Evolutionary conservation across 1,284 basidiomycete species (phyloP).

Genomic region (Gastroboletus turbinatus): DNA sequence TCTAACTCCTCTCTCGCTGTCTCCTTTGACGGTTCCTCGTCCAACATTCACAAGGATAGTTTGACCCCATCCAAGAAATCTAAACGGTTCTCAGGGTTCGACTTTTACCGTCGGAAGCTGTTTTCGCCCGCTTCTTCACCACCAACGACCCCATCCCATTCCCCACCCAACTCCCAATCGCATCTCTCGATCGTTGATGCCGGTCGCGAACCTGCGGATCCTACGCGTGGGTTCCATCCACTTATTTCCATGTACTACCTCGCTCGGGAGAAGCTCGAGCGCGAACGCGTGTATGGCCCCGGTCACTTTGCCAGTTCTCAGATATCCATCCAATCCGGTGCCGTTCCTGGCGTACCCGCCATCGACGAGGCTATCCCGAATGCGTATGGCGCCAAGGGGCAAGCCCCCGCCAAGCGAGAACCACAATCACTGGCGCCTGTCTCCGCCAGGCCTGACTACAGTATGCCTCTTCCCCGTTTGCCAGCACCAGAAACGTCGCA

Average conservation of each 20-base stretch:
- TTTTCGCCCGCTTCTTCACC: slow-evolving; percentile 72
- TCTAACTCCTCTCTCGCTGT: slow-evolving; percentile 68
- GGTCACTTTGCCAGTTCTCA: slow-evolving; percentile 95
- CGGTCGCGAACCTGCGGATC: slow-evolving; percentile 65
- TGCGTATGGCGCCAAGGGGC: slow-evolving; percentile 23
- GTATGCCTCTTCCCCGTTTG: slow-evolving; percentile 77
- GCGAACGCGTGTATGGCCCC: slow-evolving; percentile 90
- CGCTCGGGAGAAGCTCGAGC: slow-evolving; percentile 91
- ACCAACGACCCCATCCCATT: slow-evolving; percentile 46
- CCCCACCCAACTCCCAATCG: slow-evolving; percentile 56
- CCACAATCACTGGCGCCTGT: slow-evolving; percentile 12
- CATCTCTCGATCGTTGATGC: slow-evolving; percentile 47
- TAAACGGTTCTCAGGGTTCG: slow-evolving; percentile 87
- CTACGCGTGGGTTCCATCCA: slow-evolving; percentile 92
- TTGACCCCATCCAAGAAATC: slow-evolving; percentile 54
- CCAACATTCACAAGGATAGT: slow-evolving; percentile 38
- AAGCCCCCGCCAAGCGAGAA: slow-evolving; percentile 29
- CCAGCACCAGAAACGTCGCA: slow-evolving; percentile 80
- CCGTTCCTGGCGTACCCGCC: slow-evolving; percentile 20
- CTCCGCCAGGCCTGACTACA: slow-evolving; percentile 65
- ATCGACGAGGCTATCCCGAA: slow-evolving; percentile 27
- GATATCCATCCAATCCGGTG: slow-evolving; percentile 41
- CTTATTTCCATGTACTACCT: slow-evolving; percentile 96
- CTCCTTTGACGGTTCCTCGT: slow-evolving; percentile 54
- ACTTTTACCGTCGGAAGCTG: slow-evolving; percentile 91